Conservation (phyloP, 2,329 filamentous ascomycete species). For the Microcyclosporella mali region DNA sequence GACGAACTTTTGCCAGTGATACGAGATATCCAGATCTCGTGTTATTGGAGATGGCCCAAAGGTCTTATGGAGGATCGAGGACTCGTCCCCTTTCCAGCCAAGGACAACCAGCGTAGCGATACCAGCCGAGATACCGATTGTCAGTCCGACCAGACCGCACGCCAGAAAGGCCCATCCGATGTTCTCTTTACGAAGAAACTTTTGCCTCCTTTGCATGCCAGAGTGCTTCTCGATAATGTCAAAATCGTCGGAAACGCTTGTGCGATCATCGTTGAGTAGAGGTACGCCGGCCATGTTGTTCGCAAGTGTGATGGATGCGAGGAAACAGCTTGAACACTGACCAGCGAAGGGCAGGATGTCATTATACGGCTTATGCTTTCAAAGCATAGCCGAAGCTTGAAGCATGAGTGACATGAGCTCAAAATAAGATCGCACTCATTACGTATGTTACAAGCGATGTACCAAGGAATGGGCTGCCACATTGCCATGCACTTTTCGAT, state of each 20-base stretch:
- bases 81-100: constrained; percentile 3
- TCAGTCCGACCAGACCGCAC: constrained; percentile 11
- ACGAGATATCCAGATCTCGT: constrained; percentile 14
- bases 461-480: too few relatives aligned
- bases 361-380: too few relatives aligned
- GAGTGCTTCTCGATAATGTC: constrained; percentile 11
- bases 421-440: neutral
- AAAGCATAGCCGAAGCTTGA: too few relatives aligned
- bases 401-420: neutral
- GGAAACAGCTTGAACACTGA: neutral
- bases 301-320: too few relatives aligned
- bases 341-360: neutral
- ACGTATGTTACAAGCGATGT: neutral
- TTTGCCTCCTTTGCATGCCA: neutral
- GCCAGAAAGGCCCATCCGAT: constrained; percentile 12
- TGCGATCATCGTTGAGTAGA: neutral
- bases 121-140: constrained; percentile 14
- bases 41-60: constrained; percentile 14
- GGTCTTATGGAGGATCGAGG: constrained; percentile 5
- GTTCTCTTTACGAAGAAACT: constrained; percentile 9
- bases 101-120: constrained; percentile 9
- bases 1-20: constrained; percentile 31
- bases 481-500: neutral
- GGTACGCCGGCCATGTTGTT: constrained; percentile 3
- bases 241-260: constrained; percentile 8